These are phyloP conservation scores for Zalaria obscura DNA, from an alignment of 2,329 filamentous ascomycete species.

Conservation along the genomic window DNA sequence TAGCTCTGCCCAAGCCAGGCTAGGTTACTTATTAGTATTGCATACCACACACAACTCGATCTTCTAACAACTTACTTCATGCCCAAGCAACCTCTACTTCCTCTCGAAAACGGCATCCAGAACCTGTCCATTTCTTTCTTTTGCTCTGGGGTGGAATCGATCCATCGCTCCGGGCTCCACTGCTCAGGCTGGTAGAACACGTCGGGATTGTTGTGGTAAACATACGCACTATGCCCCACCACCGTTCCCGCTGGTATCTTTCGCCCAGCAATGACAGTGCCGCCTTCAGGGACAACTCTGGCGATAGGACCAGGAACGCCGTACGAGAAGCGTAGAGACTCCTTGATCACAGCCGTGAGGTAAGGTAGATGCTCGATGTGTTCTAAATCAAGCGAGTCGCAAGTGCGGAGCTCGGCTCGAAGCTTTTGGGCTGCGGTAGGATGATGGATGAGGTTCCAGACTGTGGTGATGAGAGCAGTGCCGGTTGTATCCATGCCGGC, in stretches of 20 bases:
- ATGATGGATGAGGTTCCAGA: background rate
- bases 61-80: background rate
- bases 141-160: background rate
- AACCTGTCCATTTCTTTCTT: background rate
- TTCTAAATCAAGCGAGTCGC: background rate
- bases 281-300: background rate
- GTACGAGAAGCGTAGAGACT: background rate
- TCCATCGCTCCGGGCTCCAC: background rate
- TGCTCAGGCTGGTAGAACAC: background rate
- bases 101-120: background rate
- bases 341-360: background rate
- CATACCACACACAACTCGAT: background rate
- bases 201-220: background rate
- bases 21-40: background rate
- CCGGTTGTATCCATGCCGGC: background rate
- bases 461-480: background rate
- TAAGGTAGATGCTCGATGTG: background rate
- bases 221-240: background rate
- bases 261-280: background rate
- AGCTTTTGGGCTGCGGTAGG: background rate
- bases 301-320: background rate
- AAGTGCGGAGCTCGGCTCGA: background rate
- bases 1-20: background rate
- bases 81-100: background rate
- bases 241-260: background rate